Percentiles rank a stretch among this genome's conserved stretches.
phyloP scores from a whole-genome alignment of 139 green algal genomes.

The Coelastrella sp. region DNA sequence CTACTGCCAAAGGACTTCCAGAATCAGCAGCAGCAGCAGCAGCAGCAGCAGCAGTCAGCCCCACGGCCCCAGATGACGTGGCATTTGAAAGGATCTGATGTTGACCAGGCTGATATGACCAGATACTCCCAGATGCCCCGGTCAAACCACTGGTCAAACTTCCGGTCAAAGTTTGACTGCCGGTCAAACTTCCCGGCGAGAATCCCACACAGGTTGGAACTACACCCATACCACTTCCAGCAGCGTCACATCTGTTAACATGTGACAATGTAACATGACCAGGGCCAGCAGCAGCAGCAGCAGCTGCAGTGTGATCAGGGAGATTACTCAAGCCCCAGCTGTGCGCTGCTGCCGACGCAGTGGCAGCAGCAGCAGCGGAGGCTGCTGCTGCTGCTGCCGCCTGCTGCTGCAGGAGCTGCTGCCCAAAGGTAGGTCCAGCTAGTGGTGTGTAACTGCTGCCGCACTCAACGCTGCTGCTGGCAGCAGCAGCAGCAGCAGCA shows the following conservation, averaged over 20 bases:
- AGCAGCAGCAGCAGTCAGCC: too few relatives aligned
- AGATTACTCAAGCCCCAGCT: not conserved
- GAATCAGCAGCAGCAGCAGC: conserved; percentile 25
- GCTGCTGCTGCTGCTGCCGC: conserved; percentile 20
- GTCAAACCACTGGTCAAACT: conserved; percentile 26
- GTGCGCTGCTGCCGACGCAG: conserved; percentile 5
- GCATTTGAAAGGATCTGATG: too few relatives aligned
- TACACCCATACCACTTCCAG: too few relatives aligned
- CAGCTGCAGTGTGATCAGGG: not conserved
- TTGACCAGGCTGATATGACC: conserved; percentile 9
- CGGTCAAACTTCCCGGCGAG: conserved; percentile 5
- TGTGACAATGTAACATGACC: not conserved
- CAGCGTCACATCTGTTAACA: not conserved
- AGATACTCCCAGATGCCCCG: conserved; percentile 26
- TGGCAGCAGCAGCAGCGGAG: conserved; percentile 10
- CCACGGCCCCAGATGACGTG: too few relatives aligned
- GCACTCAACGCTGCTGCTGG: not conserved
- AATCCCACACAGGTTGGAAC: not conserved
- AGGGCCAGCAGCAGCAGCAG: not conserved
- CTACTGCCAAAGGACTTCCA: not conserved
- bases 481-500: too few relatives aligned
- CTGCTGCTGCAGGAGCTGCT: conserved; percentile 43
- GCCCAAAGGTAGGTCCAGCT: conserved; percentile 29
- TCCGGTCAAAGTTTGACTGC: not conserved
- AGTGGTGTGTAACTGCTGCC: not conserved